phyloP scores from a whole-genome alignment of 2,329 filamentous ascomycete species.

The Neofusicoccum ribis region DNA sequence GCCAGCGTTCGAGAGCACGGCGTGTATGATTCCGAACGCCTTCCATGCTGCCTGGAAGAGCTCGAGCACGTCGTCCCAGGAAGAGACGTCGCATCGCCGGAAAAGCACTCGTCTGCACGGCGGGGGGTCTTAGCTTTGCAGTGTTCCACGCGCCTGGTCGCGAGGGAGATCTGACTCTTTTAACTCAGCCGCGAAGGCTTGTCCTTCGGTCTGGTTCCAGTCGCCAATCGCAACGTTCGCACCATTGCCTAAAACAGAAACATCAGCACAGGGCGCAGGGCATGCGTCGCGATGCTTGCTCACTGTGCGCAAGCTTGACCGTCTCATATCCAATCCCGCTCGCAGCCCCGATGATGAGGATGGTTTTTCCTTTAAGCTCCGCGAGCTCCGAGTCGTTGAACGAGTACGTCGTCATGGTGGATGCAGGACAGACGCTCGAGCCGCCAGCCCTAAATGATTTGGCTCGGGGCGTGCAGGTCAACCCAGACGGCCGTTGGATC shows the following conservation, averaged over 20 bases:
- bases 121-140: background rate
- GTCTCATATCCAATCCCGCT: constrained; percentile 27
- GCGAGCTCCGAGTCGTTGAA: background rate
- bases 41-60: constrained; percentile 12
- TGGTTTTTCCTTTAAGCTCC: constrained; percentile 23
- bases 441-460: too few species aligned
- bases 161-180: background rate
- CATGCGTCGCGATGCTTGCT: background rate
- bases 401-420: background rate
- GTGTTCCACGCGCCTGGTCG: too few species aligned
- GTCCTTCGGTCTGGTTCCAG: constrained; percentile 21
- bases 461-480: too few species aligned
- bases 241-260: constrained; percentile 23
- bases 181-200: constrained; percentile 21
- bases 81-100: constrained; percentile 3
- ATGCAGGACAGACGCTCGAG: too few species aligned
- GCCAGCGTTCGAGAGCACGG: constrained; percentile 21
- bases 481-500: too few species aligned
- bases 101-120: constrained; percentile 3
- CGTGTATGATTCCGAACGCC: constrained; percentile 17
- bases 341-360: constrained; percentile 28
- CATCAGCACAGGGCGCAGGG: background rate
- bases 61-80: constrained; percentile 5
- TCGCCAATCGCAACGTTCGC: constrained; percentile 28
- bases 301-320: constrained; percentile 26